Conservation (phyloP, 345 rosid genomes). For the Brassica carinata region DNA sequence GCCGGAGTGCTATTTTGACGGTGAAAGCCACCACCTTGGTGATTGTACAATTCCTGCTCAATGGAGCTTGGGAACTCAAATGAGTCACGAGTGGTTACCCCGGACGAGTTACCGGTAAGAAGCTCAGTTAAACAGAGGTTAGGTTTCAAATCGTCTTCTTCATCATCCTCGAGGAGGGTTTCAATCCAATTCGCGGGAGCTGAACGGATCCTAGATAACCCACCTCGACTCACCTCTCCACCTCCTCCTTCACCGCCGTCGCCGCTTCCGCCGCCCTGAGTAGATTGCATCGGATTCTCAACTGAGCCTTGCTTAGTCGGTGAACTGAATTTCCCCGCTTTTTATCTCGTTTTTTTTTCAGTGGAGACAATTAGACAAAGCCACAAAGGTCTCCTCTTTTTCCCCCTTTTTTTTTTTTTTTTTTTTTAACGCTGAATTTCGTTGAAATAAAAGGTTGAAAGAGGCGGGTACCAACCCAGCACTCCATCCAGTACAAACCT, state of each 20-base stretch:
- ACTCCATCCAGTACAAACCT: too few species aligned
- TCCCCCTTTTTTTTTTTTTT: not conserved
- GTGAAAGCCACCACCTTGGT: conserved; percentile 47
- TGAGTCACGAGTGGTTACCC: conserved; percentile 36
- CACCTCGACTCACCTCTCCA: conserved; percentile 51
- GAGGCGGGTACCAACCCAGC: too few species aligned
- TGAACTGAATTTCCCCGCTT: conserved; percentile 12
- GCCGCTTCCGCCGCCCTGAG: conserved; percentile 35
- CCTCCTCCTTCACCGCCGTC: conserved; percentile 44
- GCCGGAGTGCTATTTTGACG: conserved; percentile 80
- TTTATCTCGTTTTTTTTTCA: conserved; percentile 17
- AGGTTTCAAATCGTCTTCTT: conserved; percentile 36
- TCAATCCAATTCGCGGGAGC: conserved; percentile 82
- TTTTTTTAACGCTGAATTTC: too few species aligned
- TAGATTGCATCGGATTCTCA: conserved; percentile 58
- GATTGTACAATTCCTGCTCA: conserved; percentile 45
- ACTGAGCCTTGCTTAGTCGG: conserved; percentile 28
- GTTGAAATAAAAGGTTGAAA: too few species aligned
- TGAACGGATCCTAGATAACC: conserved; percentile 67
- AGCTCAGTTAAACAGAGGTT: conserved; percentile 59
- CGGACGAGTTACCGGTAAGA: conserved; percentile 40
- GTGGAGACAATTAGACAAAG: conserved; percentile 41
- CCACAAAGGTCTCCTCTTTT: conserved; percentile 30
- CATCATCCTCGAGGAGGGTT: conserved; percentile 66
- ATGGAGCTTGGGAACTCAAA: conserved; percentile 39